Evolutionary conservation across 805 yeast genomes (phyloP), one percentile per base, ranked within the genome.

Genomic region (Candida maesae): DNA sequence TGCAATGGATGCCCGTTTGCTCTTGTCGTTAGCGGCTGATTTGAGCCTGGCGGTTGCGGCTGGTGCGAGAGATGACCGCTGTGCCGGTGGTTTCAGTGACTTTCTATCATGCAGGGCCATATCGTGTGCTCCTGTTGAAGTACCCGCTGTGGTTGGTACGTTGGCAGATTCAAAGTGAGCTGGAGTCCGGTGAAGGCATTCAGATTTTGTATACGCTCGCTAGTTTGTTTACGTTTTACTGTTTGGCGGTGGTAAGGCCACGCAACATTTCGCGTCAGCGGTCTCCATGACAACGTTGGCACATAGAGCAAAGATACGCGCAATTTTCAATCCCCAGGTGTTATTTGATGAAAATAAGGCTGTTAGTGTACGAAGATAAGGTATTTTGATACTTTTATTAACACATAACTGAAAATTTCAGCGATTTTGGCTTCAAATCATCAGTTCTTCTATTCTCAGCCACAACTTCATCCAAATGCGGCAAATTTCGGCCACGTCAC

Each of bases 1-100:
- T 1, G 50, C 50, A 15, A 37, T 47, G 24, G 51, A 47, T 3
- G 48, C 47, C 10, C 50, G 29, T 15, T 39, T 16, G 34, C 42
- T 36, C 40, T 48, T 48, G 35, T 43, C 46, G 14, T 38, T 40
- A n/a, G 36, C 18, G 11, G 38, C 5, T 3, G 32, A 25, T 24
- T 35, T 42, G 16, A 33, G 36, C 19, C 46, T 34, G 9, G 35
- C 35, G 3, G 32, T 25, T 4, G 30, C 33, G 14, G 41, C 14
- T 10, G 45, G 38, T 8, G 38, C 41, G 6, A 43, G 17, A 3
- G 47, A 39, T 8, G 47, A 41, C 14, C 46, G 38, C n/a, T 42
- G 42, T 6, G 36, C 9, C 11, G 34, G 17, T 13, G 41, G 39
- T 23, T 33, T 39, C 25, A 33, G 26, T 4, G 44, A 16, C 30